These are phyloP conservation scores for Euclidium syriacum DNA, from an alignment of 345 rosid species.

Conservation along the genomic window DNA sequence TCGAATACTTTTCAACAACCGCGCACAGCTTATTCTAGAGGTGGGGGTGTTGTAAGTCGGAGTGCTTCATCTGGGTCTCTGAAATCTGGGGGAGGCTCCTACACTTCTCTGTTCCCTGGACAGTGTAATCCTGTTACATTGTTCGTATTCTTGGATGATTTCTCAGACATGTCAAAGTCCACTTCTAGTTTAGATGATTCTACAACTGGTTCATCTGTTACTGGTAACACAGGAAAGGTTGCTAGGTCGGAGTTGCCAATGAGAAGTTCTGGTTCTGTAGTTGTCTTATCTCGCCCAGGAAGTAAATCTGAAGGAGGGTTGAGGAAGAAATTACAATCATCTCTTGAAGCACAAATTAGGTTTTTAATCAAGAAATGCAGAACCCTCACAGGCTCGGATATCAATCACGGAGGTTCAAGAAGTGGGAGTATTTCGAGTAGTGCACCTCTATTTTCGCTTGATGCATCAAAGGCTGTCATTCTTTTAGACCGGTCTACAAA, in stretches of 20 bases:
- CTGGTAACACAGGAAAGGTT: constrained; percentile 39
- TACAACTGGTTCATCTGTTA: constrained; percentile 35
- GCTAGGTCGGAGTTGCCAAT: constrained; percentile 47
- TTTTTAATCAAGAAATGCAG: constrained; percentile 76
- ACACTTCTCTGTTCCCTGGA: constrained; percentile 61
- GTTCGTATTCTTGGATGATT: constrained; percentile 70
- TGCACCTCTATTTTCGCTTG: constrained; percentile 70
- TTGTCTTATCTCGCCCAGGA: constrained; percentile 74
- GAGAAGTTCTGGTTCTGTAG: constrained; percentile 66
- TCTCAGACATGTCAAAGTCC: constrained; percentile 39
- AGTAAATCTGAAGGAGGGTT: constrained; percentile 66
- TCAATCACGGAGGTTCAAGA: constrained; percentile 51
- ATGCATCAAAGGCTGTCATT: constrained; percentile 71
- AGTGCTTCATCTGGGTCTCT: constrained; percentile 55
- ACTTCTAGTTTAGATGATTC: constrained; percentile 44
- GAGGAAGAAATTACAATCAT: constrained; percentile 70
- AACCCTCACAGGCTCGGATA: constrained; percentile 55
- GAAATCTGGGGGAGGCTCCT: constrained; percentile 76
- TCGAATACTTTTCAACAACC: constrained; percentile 25
- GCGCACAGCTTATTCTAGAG: constrained; percentile 45
- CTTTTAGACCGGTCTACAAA: constrained; percentile 46
- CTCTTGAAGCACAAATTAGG: constrained; percentile 73
- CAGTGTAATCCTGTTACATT: constrained; percentile 73
- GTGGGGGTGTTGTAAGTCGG: constrained; percentile 41
- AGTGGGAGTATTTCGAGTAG: constrained; percentile 51